Evolutionary conservation across 371 early-diverging fungal genomes (phyloP).

Genomic region (Funneliformis caledonium): DNA sequence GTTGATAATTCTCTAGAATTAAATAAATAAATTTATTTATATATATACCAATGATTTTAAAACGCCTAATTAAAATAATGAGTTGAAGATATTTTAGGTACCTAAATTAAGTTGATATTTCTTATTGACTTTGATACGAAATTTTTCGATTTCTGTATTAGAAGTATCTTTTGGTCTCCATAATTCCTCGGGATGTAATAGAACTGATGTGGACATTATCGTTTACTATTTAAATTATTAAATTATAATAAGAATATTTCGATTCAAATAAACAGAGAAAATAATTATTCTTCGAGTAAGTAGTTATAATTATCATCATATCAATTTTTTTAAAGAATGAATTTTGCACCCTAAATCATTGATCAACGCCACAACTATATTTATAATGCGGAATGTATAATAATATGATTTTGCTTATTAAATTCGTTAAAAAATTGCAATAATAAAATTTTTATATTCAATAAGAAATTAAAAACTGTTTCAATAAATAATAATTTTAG

Average conservation of each 20-base stretch:
- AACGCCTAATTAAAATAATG: conserved; percentile 1
- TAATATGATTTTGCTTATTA: too few relatives aligned
- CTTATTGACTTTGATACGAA: conserved; percentile 67
- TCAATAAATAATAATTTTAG: too few relatives aligned
- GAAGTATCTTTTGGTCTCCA: conserved; percentile 66
- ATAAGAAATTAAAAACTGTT: too few relatives aligned
- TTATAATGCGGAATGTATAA: too few relatives aligned
- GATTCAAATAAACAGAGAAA: too few relatives aligned
- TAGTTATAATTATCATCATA: too few relatives aligned
- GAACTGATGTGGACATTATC: conserved; percentile 12
- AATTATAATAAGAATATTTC: background rate
- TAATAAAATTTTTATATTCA: too few relatives aligned
- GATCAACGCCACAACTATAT: too few relatives aligned
- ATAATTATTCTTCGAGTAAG: too few relatives aligned
- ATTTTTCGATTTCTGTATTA: conserved; percentile 69
- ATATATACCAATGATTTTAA: background rate
- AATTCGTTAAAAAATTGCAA: too few relatives aligned
- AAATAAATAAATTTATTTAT: background rate
- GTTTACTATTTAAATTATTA: background rate
- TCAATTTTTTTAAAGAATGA: too few relatives aligned
- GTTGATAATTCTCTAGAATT: conserved; percentile 60
- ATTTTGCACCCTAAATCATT: too few relatives aligned
- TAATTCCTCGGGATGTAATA: conserved; percentile 53
- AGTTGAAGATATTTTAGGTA: conserved; percentile 41
- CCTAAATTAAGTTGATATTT: conserved; percentile 60